Evolutionary conservation across 1,139 yeast species (phyloP), one percentile per base, ranked within the genome.

Genomic region (Saccharomyces hybrid): DNA sequence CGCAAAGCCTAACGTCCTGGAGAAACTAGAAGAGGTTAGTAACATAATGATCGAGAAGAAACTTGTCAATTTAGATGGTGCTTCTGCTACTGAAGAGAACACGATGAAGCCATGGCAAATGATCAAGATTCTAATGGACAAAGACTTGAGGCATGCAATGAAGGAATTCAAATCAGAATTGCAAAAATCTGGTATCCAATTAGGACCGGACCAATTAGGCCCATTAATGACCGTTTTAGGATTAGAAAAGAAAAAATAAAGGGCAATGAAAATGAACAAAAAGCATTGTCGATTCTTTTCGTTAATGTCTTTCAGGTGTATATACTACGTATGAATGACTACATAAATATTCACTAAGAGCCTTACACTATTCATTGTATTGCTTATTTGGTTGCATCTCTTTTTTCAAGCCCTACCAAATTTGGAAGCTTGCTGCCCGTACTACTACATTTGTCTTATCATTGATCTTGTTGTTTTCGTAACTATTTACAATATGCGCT

Each of bases 201-300:
- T 66, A 34, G 64, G 64, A 6, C 67, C 65, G 4, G 68, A 66
- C 9, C 65, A 64, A 44, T 50, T 64, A 19, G 64, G 59, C 7
- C 64, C 69, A 11, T 53, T 65, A 48, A 61, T 65, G 65, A 59
- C 63, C 21, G 67, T 64, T 8, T 53, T 64, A n/a, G 67, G 66
- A 1, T 55, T 64, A 51, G 62, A 62, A 26, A 62, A 63, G 58
- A 48, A 51, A 29, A 47, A 47, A 29, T 44, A 51, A 46, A 60
- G 58, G 48, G 46, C 28, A 21, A 11, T 49, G 48, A 41, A 24
- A 26, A 42, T 16, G 31, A 16, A 16, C 12, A 16, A 19, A 38
- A 38, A 38, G 24, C 24, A 38, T 16, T 11, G 9, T 19, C 44
- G 6, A 38, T 19, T 5, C 26, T 19, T 38, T 16, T 16, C 16